Evolutionary conservation across 1,139 yeast species (phyloP), one percentile per base, ranked within the genome.

Genomic region (Cylindricascospora bacillispora): DNA sequence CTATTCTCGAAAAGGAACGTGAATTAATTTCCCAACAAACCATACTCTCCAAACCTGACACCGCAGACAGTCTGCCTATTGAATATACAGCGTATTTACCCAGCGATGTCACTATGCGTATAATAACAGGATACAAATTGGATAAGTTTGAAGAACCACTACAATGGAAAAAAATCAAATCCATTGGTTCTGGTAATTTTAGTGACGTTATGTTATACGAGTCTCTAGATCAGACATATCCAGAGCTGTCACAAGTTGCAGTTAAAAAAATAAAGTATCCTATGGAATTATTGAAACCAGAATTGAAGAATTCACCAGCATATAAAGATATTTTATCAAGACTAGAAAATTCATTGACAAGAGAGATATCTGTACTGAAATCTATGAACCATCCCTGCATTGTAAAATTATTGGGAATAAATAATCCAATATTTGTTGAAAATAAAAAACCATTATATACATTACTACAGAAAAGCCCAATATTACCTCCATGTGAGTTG

Each of bases 311-410:
- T 4, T 24, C 48, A 6, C 48, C 51, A 2, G 28, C 32, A 7
- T 41, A 43, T 19, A 41, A 37, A 23, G 60, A 57, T 2, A 58
- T 66, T 2, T 54, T 65, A n/a, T 58, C 65, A 6, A 57, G 79
- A 26, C 57, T 82, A 36, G 82, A 78, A 45, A 70, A 73, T 35
- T 80, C 86, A 12, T 60, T 86, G 27, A 62, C 66, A 21, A 65
- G 97, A 38, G 98, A 89, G 49, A 54, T 86, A 24, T 74, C 71
- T 26, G 71, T 85, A 9, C 60, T 89, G 35, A 57, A 60, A 31
- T 34, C 46, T 2, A 33, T 63, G 4, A 31, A 57, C 12, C 65
- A 67, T 41, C 69, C 68, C 1, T 61, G 66, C 28, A 55, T 65
- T 15, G 59, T 65, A 3, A 47, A 54, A 27, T 44, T 67, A n/a